Percentiles rank a stretch among this genome's conserved stretches.
Conservation (phyloP, 2,329 filamentous ascomycete species). For the Colletotrichum eremochloae region DNA sequence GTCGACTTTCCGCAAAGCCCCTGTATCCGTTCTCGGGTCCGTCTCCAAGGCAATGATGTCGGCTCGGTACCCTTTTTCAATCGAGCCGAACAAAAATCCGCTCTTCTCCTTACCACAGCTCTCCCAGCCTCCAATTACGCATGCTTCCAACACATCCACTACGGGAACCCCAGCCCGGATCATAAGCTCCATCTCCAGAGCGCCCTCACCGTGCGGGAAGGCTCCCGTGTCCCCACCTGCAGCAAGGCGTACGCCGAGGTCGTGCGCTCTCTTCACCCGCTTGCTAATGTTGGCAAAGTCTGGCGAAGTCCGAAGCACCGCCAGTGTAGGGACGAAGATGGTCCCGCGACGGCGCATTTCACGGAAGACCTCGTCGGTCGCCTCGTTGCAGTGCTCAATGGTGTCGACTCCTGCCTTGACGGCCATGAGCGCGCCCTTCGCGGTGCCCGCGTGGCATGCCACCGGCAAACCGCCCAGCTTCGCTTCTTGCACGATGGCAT, state of each 20-base stretch:
- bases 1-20: constrained; percentile 60
- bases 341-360: constrained; percentile 59
- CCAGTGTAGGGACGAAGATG: constrained; percentile 67
- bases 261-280: constrained; percentile 58
- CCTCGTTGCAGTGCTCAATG: constrained; percentile 61
- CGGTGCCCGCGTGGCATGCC: constrained; percentile 57
- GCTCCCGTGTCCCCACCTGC: constrained; percentile 68
- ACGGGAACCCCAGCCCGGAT: constrained; percentile 63
- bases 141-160: constrained; percentile 62
- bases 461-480: constrained; percentile 56
- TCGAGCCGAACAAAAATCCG: constrained; percentile 65
- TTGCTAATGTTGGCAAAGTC: constrained; percentile 49
- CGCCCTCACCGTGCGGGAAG: constrained; percentile 66
- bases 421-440: constrained; percentile 60
- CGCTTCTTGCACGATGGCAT: constrained; percentile 63
- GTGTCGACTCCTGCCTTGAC: constrained; percentile 60
- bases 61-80: constrained; percentile 62
- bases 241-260: constrained; percentile 63
- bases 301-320: constrained; percentile 48
- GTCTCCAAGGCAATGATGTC: constrained; percentile 65
- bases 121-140: constrained; percentile 67
- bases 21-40: constrained; percentile 57
- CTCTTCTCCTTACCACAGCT: constrained; percentile 66
- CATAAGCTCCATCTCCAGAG: constrained; percentile 67
- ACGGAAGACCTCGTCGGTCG: constrained; percentile 56